Evolutionary conservation across 1,284 basidiomycete species (phyloP), one percentile per base, ranked within the genome.

Genomic region (Cryptococcus maquisensis): DNA sequence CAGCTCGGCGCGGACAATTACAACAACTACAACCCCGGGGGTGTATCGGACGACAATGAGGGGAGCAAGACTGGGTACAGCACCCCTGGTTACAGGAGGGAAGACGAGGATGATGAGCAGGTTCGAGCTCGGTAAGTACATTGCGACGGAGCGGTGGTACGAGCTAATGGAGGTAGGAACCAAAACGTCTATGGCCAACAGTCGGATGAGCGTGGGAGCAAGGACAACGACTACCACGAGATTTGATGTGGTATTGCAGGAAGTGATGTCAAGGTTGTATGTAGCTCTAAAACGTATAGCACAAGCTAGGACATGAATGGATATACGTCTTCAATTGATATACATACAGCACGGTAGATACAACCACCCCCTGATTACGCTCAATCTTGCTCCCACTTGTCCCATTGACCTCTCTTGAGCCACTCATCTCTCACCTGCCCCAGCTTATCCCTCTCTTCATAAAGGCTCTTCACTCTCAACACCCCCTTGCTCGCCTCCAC

Each of bases 51-150:
- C 45, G 50, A 54, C 50, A 41, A 54, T 44, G 41, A 54, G 26
- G 66, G 66, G 12, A 47, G 49, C 46, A 66, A 66, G 63, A 69
- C 68, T 7, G 68, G 68, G 20, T 59, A 61, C 41, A 64, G 62
- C 50, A 69, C 68, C 8, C 68, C 68, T 28, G 68, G 68, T 6
- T 69, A 69, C 57, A 64, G 68, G 51, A 63, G 60, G 43, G 64
- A 66, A 44, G 65, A 59, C 23, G 57, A 61, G 21, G 57, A 56
- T 39, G 62, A 61, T 2, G 57, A 61, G 32, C 58, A 64, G 47
- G 38, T 41, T 50, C 35, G 42, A 18, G 15, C 41, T 24, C 36
- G 23, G 49, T 49, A 35, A 44, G 40, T 10, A 52, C 7, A 20
- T 23, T 3, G n/a, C 23, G 7, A n/a, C 15, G 15, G 15, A 42